Evolutionary conservation across 345 rosid species (phyloP), one percentile per base, ranked within the genome.

Genomic region (Geranium rotundifolium): DNA sequence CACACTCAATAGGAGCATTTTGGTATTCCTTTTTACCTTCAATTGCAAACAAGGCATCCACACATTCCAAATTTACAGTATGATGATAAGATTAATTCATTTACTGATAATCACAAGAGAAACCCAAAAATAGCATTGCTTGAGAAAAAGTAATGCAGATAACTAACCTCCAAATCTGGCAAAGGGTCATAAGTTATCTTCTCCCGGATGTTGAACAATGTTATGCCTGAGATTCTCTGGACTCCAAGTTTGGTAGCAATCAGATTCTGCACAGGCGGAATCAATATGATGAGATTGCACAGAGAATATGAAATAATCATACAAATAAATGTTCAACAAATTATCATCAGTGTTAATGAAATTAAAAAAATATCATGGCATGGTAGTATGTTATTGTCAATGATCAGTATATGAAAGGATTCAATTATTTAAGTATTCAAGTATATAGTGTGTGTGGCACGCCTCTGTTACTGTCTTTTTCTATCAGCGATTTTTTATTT

Each of bases 91-190:
- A 46, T 46, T 46, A 2, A 46, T 46, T 46, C 52, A 9, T 12
- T 7, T 46, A 46, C 13, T 12, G 52, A 14, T 46, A 14, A 46
- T 12, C 3, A 46, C 12, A 46, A 9, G 52, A 46, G 52, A 46
- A 37, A 37, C 9, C 46, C 46, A 37, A 10, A 37, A 37, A 7
- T 14, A 14, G 52, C 16, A 46, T 46, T 46, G 52, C 12, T 46
- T 9, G 14, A 46, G 15, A 2, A 16, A 2, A 46, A 46, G 52
- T 46, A 46, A 46, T 14, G 17, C n/a, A n/a, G 7, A 17, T 16
- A 58, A 70, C 96, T 62, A 62, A 88, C 97, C 97, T 90, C 99
- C 72, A 85, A 67, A 75, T 93, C 97, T 17, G 84, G 84, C 78
- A 88, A 65, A 20, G 86, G 85, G 58, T 85, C 86, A 65, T 79